These are phyloP conservation scores for Chlamydomonas eustigma DNA, from an alignment of 139 green algal species.

Conservation along the genomic window DNA sequence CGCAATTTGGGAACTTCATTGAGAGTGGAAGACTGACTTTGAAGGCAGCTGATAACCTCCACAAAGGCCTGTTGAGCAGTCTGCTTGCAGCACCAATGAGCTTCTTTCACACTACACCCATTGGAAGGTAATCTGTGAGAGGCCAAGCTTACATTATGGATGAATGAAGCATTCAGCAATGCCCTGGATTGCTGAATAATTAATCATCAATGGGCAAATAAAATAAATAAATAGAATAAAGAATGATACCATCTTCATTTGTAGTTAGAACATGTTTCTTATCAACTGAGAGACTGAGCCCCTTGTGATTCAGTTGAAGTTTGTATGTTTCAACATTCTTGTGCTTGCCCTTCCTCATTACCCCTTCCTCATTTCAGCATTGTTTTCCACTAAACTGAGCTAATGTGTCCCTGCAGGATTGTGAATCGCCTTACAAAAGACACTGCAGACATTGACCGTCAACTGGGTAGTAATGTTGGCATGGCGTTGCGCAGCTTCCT, in stretches of 20 bases:
- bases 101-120: slow-evolving; percentile 84
- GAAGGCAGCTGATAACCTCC: slow-evolving; percentile 20
- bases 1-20: slow-evolving; percentile 20
- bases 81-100: slow-evolving; percentile 68
- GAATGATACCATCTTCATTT: no score
- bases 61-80: slow-evolving; percentile 24
- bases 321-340: no score
- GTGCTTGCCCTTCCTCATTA: no score
- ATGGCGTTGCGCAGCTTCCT: slow-evolving; percentile 40
- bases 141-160: background rate
- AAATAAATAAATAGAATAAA: no score
- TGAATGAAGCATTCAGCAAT: no score
- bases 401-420: slow-evolving; percentile 30
- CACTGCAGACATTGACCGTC: slow-evolving; percentile 49
- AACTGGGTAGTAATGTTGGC: slow-evolving; percentile 33
- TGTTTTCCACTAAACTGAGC: no score
- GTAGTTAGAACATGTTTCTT: no score
- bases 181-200: no score
- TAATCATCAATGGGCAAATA: no score
- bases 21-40: slow-evolving; percentile 28
- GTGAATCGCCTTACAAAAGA: slow-evolving; percentile 81
- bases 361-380: no score
- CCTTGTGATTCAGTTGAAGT: no score
- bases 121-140: slow-evolving; percentile 41
- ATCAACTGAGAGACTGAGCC: no score